phyloP scores from a whole-genome alignment of 371 early-diverging fungal genomes.

The Rhizopus sp. region DNA sequence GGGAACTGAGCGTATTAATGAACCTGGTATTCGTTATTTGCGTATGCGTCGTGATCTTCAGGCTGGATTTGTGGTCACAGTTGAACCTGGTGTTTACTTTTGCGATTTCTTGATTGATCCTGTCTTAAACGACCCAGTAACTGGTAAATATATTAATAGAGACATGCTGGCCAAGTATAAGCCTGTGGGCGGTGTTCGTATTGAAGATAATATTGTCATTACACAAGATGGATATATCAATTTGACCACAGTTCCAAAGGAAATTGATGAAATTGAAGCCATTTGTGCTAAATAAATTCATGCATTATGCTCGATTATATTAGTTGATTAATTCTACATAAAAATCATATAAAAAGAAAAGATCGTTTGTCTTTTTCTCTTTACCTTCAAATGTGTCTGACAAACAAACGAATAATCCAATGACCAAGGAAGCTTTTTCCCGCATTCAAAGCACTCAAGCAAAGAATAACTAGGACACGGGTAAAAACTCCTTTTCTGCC shows the following conservation, averaged over 20 bases:
- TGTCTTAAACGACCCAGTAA: constrained; percentile 55
- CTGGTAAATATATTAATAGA: constrained; percentile 70
- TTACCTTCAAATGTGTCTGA: too few species aligned
- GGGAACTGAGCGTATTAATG: constrained; percentile 76
- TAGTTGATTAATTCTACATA: too few species aligned
- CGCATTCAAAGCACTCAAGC: constrained; percentile 21
- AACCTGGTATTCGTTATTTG: constrained; percentile 83
- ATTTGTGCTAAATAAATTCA: too few species aligned
- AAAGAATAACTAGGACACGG: not conserved
- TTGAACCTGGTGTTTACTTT: constrained; percentile 89
- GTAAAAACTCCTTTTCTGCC: constrained; percentile 13
- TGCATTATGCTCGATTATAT: too few species aligned
- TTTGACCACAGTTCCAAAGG: constrained; percentile 77
- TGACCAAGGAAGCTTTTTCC: constrained; percentile 5
- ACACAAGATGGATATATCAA: constrained; percentile 71
- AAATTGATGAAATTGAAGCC: constrained; percentile 73
- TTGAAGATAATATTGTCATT: constrained; percentile 88
- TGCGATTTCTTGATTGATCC: constrained; percentile 61
- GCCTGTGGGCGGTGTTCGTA: constrained; percentile 90
- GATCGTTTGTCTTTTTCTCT: too few species aligned
- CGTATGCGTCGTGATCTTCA: constrained; percentile 83
- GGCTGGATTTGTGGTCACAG: constrained; percentile 87
- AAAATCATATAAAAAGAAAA: too few species aligned
- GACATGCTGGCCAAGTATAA: constrained; percentile 70
- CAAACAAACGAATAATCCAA: not conserved